These are phyloP conservation scores for Kwoniella pini DNA, from an alignment of 768 basidiomycete genomes.

Conservation along the genomic window DNA sequence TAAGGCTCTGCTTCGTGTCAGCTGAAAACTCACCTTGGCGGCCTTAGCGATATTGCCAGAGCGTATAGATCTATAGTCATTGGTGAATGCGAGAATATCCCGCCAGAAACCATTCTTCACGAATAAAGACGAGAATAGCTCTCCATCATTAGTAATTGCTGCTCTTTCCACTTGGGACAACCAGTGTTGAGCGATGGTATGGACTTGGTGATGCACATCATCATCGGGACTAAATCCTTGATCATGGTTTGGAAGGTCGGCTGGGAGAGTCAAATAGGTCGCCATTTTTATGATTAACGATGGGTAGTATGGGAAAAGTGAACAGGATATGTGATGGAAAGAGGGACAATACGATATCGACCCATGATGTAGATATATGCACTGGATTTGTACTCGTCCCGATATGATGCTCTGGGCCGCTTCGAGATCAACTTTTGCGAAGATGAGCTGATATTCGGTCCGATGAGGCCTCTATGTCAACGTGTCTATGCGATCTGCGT, in stretches of 20 bases:
- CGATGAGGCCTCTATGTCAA: too few relatives aligned
- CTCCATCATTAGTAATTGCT: constrained; percentile 21
- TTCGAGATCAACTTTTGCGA: too few relatives aligned
- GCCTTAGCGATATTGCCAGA: constrained; percentile 36
- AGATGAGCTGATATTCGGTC: too few relatives aligned
- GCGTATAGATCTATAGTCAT: constrained; percentile 37
- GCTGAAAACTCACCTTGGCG: constrained; percentile 32
- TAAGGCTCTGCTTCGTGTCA: neutral
- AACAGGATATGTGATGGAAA: neutral
- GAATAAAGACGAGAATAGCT: constrained; percentile 31
- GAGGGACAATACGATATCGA: too few relatives aligned
- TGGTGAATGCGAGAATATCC: constrained; percentile 43
- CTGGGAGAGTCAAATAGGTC: constrained; percentile 21
- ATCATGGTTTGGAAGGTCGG: constrained; percentile 31
- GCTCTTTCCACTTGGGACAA: constrained; percentile 34
- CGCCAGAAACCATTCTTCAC: constrained; percentile 38
- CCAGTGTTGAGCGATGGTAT: constrained; percentile 38
- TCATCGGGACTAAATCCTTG: constrained; percentile 34
- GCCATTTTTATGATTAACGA: constrained; percentile 11
- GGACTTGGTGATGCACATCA: constrained; percentile 34
- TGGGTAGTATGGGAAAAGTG: too few relatives aligned
- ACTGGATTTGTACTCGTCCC: too few relatives aligned
- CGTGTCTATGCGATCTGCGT: too few relatives aligned
- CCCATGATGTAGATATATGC: too few relatives aligned
- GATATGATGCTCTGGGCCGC: too few relatives aligned